phyloP scores from a whole-genome alignment of 441 rosid species.

The Pelargonium myrrhifolium region DNA sequence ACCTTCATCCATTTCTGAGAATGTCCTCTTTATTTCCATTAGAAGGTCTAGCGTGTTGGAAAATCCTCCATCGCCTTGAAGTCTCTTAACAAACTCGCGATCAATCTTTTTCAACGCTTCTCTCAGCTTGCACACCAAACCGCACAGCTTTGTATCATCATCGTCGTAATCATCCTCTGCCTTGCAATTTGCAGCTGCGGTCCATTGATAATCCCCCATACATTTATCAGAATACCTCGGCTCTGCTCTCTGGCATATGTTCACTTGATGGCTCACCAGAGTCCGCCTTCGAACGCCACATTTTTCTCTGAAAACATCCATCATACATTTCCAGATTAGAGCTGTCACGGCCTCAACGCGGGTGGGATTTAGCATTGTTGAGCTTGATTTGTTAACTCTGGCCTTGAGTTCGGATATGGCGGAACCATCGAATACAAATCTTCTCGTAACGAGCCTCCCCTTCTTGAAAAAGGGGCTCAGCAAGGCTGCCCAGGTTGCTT shows the following conservation, averaged over 20 bases:
- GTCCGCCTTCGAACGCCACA: conserved; percentile 14
- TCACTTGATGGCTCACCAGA: conserved; percentile 23
- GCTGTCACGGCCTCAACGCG: conserved; percentile 19
- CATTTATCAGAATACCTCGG: conserved; percentile 21
- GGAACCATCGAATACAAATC: conserved; percentile 4
- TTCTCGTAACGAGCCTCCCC: not conserved
- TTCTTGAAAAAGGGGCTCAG: conserved; percentile 13
- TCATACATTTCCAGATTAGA: too few species aligned
- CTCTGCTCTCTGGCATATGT: conserved; percentile 26
- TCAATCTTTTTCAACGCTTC: conserved; percentile 19
- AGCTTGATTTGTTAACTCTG: not conserved
- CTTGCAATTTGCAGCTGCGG: conserved; percentile 8
- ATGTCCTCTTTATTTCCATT: conserved; percentile 1
- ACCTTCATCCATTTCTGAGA: not conserved
- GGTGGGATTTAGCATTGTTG: conserved; percentile 20
- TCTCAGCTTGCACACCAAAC: conserved; percentile 16
- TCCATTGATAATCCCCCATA: conserved; percentile 34
- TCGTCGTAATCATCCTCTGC: too few species aligned
- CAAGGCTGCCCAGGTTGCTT: not conserved
- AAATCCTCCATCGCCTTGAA: conserved; percentile 26
- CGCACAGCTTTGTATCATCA: conserved; percentile 15
- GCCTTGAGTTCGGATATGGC: conserved; percentile 10
- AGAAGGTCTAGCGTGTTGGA: conserved; percentile 3
- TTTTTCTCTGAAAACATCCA: too few species aligned
- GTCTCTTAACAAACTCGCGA: conserved; percentile 19